These are phyloP conservation scores for Xylaria hypoxylon DNA, from an alignment of 2,329 filamentous ascomycete species.

Conservation along the genomic window DNA sequence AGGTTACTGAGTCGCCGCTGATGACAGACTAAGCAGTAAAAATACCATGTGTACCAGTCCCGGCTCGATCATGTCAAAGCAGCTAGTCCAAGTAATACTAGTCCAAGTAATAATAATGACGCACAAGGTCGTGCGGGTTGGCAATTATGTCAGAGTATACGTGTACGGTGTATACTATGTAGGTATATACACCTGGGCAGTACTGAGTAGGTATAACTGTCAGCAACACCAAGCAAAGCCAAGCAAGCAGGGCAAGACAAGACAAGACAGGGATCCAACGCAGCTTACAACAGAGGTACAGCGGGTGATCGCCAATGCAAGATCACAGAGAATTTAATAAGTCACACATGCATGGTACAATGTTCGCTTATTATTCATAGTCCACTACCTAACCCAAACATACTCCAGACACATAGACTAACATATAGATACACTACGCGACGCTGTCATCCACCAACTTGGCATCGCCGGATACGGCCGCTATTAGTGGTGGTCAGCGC, in stretches of 20 bases:
- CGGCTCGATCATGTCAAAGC: constrained; percentile 1
- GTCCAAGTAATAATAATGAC: constrained; percentile 3
- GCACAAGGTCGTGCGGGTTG: neutral
- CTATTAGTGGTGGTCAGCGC: constrained; percentile 18
- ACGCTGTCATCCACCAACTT: constrained; percentile 23
- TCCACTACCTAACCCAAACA: constrained; percentile 23
- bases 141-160: constrained; percentile 11
- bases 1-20: neutral
- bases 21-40: neutral
- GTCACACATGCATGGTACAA: constrained; percentile 26
- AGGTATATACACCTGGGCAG: neutral
- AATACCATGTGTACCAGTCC: constrained; percentile 1
- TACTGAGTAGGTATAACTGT: neutral
- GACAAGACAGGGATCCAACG: neutral
- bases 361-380: constrained; percentile 34
- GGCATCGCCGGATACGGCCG: constrained; percentile 41
- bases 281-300: constrained; percentile 14
- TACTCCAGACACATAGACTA: constrained; percentile 19
- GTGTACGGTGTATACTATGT: neutral
- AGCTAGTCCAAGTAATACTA: neutral
- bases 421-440: constrained; percentile 24
- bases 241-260: neutral
- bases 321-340: constrained; percentile 19
- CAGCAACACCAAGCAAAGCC: constrained; percentile 6
- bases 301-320: constrained; percentile 38